These are phyloP conservation scores for Ordospora pajunii DNA, from an alignment of 371 early-diverging fungal genomes.

Conservation along the genomic window DNA sequence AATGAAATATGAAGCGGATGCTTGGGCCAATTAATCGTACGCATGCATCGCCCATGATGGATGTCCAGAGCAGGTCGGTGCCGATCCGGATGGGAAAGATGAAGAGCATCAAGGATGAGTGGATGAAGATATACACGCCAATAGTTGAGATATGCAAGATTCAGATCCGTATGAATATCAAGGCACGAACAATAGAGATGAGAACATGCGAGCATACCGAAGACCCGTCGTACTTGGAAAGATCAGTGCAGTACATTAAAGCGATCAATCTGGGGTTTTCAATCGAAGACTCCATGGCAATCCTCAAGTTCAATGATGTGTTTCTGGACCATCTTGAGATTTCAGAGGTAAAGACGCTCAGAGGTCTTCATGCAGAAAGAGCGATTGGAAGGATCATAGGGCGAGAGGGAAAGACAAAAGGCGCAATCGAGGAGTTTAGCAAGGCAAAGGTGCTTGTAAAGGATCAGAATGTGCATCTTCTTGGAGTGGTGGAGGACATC, in stretches of 20 bases:
- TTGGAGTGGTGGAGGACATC: conserved; percentile 89
- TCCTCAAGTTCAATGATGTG: conserved; percentile 71
- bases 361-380: conserved; percentile 84
- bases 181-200: conserved; percentile 76
- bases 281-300: conserved; percentile 76
- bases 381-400: conserved; percentile 98
- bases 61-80: conserved; percentile 29
- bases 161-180: conserved; percentile 85
- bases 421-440: conserved; percentile 85
- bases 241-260: conserved; percentile 69
- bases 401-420: conserved; percentile 89
- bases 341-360: conserved; percentile 89
- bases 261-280: conserved; percentile 85
- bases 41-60: not conserved
- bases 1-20: too few species aligned
- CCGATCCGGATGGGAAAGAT: conserved; percentile 75
- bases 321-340: conserved; percentile 83
- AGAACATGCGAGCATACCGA: conserved; percentile 62
- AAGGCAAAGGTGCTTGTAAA: conserved; percentile 90
- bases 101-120: conserved; percentile 77
- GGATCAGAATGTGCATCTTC: conserved; percentile 86
- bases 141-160: conserved; percentile 88
- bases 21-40: too few species aligned
- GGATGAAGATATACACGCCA: conserved; percentile 96
- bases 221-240: conserved; percentile 69